Base-by-base conservation (phyloP, 257 asterid genomes). In the Prunella vulgaris region DNA sequence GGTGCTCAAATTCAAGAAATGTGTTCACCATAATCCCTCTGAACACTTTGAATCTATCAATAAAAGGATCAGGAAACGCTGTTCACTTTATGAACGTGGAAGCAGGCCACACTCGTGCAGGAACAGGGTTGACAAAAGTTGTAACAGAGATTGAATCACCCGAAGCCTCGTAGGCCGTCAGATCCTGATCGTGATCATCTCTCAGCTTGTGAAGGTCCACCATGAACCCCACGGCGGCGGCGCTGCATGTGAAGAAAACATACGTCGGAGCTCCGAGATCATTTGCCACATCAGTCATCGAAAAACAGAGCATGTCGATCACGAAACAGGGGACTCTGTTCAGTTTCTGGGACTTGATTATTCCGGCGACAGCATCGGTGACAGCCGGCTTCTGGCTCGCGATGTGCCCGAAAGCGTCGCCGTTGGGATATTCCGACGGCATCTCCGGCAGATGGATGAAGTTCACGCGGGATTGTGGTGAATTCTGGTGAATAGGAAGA, bases 1-100 rank as follows among this genome's bases (percentile, higher is more conserved):
- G 68, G 1, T 44, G 25, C 69, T 82, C 84, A 8, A 82, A 52
- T 15, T 82, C 84, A 1, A 70, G 42, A 20, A 79, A 82, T 9
- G 82, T 79, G 74, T 82, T 82, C 0, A 82, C 54, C 4, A 82
- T 18, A 37, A 82, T 73, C 12, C 86, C 86, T 20, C 33, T 61
- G 0, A 74, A 21, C 22, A 67, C 75, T 20, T 69, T 71, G 13
- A 68, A 66, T 59, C 63, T 64, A 37, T 51, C 35, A 1, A 59
- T 12, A n/a, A 64, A 27, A 14, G 48, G 49, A 9, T 33, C 25
- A 21, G 67, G 22, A 38, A 74, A 46, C 0, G 1, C 35, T 1
- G 15, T 27, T 0, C 46, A 57, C 21, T 61, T 24, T 0, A 71
- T 74, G 15, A 79, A 77, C 0, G 69, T 21, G 1, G 6, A 0